Evolutionary conservation across 345 rosid species (phyloP).

Genomic region (Aethionema arabicum): DNA sequence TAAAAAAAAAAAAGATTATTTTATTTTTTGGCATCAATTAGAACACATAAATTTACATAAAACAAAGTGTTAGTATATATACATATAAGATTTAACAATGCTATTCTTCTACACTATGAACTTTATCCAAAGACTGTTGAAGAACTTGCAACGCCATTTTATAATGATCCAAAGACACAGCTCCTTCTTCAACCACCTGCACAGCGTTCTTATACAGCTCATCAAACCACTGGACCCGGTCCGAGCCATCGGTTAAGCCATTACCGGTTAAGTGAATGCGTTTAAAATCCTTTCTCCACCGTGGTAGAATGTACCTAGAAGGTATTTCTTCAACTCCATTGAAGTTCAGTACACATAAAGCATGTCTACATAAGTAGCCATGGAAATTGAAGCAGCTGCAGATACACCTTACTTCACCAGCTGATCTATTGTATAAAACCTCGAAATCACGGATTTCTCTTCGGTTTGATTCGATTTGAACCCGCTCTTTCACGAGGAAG

Average conservation of each 20-base stretch:
- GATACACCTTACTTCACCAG: conserved; percentile 72
- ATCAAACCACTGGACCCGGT: conserved; percentile 50
- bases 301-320: conserved; percentile 48
- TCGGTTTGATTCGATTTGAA: conserved; percentile 51
- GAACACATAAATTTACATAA: background rate
- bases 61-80: background rate
- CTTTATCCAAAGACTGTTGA: conserved; percentile 51
- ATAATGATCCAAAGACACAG: conserved; percentile 60
- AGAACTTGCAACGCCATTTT: conserved; percentile 55
- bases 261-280: conserved; percentile 43
- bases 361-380: conserved; percentile 87
- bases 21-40: too few relatives aligned
- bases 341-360: conserved; percentile 69
- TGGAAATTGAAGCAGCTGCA: conserved; percentile 83
- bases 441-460: conserved; percentile 65
- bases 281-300: conserved; percentile 73
- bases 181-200: conserved; percentile 73
- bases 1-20: too few relatives aligned
- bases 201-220: conserved; percentile 54
- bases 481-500: conserved; percentile 74
- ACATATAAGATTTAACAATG: too few relatives aligned
- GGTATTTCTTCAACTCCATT: conserved; percentile 79
- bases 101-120: conserved; percentile 47
- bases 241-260: conserved; percentile 28
- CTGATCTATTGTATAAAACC: conserved; percentile 72